Base-by-base conservation (phyloP, 169 alveolate genomes). In the Besnoitia besnoiti region DNA sequence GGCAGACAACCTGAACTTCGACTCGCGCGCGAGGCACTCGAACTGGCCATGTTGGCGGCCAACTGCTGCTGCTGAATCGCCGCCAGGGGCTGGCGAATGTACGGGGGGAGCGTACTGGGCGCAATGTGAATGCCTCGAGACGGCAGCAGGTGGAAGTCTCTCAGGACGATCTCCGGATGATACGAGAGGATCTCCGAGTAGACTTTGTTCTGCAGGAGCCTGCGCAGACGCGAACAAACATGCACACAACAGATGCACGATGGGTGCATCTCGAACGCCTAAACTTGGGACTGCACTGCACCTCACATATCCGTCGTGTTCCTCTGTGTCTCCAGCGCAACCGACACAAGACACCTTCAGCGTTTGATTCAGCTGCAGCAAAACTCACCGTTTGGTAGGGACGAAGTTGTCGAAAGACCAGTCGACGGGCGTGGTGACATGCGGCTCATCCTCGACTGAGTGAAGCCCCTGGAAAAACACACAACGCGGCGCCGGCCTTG, bases 321-420 rank as follows among this genome's bases (percentile, higher is more conserved):
- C n/a, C n/a, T n/a, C n/a, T n/a, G n/a, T n/a, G n/a, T n/a, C n/a
- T n/a, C n/a, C n/a, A n/a, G n/a, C n/a, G n/a, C n/a, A n/a, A n/a
- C n/a, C n/a, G n/a, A n/a, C n/a, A n/a, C n/a, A n/a, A n/a, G n/a
- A n/a, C n/a, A n/a, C n/a, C n/a, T n/a, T n/a, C n/a, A n/a, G n/a
- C n/a, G n/a, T n/a, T n/a, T n/a, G n/a, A n/a, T n/a, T n/a, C n/a
- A n/a, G n/a, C n/a, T n/a, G n/a, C 16, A 49, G 59, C 12, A 55
- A 55, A 27, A 30, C 61, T 47, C 14, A 95, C 94, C 99, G 94
- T 95, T 95, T 98, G 30, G 98, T 96, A 21, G 97, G 97, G 27
- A 94, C 96, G 85, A 96, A 97, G 90, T 97, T 96, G 95, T 98
- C 99, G 96, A 97, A 98, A 47, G 97, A 93, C 98, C 98, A 98